Evolutionary conservation across 2,329 filamentous ascomycete species (phyloP).

Genomic region (Stagonosporopsis chrysanthemi): DNA sequence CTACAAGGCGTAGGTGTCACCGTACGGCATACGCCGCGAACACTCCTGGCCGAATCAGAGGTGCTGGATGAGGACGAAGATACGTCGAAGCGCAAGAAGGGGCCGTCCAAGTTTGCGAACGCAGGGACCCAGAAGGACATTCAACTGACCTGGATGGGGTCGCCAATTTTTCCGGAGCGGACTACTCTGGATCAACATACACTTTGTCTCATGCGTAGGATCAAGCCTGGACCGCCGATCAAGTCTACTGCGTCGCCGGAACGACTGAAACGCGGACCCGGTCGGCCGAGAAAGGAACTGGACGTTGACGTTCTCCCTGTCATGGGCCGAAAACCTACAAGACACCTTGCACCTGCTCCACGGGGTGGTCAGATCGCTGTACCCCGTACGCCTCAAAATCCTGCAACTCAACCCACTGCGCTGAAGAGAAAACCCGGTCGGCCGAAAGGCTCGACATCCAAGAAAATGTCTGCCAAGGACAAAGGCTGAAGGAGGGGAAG

Average conservation of each 20-base stretch:
- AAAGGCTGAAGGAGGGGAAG: neutral
- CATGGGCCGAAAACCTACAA: neutral
- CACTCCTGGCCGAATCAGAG: constrained; percentile 19
- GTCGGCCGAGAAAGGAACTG: constrained; percentile 5
- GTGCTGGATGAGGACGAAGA: constrained; percentile 18
- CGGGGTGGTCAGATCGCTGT: constrained; percentile 9
- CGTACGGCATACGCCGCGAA: constrained; percentile 39
- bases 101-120: constrained; percentile 22
- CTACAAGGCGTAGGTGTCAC: constrained; percentile 62
- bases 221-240: neutral
- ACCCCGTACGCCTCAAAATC: neutral
- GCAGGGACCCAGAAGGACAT: constrained; percentile 43
- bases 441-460: constrained; percentile 30
- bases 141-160: constrained; percentile 49
- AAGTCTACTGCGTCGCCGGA: neutral
- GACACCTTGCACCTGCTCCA: constrained; percentile 10
- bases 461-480: constrained; percentile 6
- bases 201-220: constrained; percentile 18
- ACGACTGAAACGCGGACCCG: neutral
- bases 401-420: neutral
- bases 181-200: constrained; percentile 35
- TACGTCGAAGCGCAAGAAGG: constrained; percentile 6
- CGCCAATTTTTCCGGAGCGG: constrained; percentile 43
- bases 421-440: constrained; percentile 15
- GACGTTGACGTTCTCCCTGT: neutral